phyloP scores from a whole-genome alignment of 306 rosid genomes.

The Sicyos baderoa region DNA sequence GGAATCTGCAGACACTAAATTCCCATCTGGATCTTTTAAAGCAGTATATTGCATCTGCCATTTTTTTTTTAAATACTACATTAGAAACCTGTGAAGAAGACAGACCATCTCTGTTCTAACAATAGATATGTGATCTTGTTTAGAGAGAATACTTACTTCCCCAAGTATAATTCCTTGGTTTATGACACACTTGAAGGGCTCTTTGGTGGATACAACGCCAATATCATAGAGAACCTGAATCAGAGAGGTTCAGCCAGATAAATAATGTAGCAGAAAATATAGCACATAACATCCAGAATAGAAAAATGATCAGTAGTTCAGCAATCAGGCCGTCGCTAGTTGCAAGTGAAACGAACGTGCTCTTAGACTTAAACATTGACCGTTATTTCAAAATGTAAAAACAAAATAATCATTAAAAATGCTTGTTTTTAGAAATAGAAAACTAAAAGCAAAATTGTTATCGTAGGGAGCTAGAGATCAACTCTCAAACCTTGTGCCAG shows the following conservation, averaged over 20 bases:
- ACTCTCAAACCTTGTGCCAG: constrained; percentile 89
- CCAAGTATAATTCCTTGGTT: constrained; percentile 98
- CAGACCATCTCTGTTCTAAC: no score
- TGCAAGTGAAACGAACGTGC: neutral
- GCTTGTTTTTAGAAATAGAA: neutral
- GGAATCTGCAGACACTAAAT: constrained; percentile 57
- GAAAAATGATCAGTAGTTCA: neutral
- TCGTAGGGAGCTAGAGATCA: neutral
- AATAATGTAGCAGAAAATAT: neutral
- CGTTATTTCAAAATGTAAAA: neutral
- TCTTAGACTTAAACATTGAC: neutral
- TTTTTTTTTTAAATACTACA: no score
- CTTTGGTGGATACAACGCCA: constrained; percentile 85
- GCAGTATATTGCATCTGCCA: constrained; percentile 90
- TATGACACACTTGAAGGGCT: constrained; percentile 96
- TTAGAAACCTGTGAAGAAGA: no score
- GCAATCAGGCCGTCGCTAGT: neutral
- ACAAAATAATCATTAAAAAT: neutral
- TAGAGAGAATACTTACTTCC: constrained; percentile 50
- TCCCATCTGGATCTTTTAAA: constrained; percentile 58
- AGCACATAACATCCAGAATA: neutral
- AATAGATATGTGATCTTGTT: neutral
- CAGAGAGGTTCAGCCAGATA: constrained; percentile 24
- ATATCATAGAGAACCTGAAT: constrained; percentile 92
- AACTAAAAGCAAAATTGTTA: neutral